phyloP scores from a whole-genome alignment of 768 basidiomycete genomes.

The Mrakia frigida region DNA sequence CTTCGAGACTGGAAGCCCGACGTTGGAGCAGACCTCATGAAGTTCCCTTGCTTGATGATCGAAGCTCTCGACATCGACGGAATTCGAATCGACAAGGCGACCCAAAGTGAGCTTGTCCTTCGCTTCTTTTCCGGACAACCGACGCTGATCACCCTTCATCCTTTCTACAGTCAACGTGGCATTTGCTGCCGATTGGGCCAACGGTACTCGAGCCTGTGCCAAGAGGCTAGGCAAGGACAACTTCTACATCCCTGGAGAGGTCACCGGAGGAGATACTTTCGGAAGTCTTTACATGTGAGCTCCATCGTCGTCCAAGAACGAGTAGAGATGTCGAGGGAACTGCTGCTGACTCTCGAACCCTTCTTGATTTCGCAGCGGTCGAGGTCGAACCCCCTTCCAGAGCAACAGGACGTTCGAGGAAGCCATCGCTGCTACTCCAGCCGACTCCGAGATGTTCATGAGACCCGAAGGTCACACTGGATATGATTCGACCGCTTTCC shows the following conservation, averaged over 20 bases:
- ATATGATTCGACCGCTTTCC: conserved; percentile 79
- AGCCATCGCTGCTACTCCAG: conserved; percentile 62
- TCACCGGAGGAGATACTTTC: conserved; percentile 86
- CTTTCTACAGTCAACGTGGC: conserved; percentile 59
- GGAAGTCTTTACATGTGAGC: conserved; percentile 76
- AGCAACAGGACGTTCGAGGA: conserved; percentile 61
- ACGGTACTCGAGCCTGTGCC: conserved; percentile 70
- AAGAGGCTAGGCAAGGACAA: conserved; percentile 67
- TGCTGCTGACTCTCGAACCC: not conserved
- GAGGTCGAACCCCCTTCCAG: conserved; percentile 74
- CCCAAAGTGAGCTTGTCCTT: conserved; percentile 49
- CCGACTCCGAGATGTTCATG: conserved; percentile 70
- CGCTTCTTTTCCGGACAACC: too few species aligned
- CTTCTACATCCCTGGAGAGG: conserved; percentile 86
- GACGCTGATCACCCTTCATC: too few species aligned
- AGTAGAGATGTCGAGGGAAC: too few species aligned
- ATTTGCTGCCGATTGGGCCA: conserved; percentile 70
- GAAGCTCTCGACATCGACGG: conserved; percentile 84
- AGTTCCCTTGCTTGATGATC: conserved; percentile 79
- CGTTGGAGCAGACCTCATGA: conserved; percentile 67
- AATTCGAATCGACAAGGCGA: conserved; percentile 92
- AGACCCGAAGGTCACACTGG: conserved; percentile 59
- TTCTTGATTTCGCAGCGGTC: conserved; percentile 49
- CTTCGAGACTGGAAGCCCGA: conserved; percentile 81
- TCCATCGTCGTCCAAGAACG: too few species aligned